A percentile compares a stretch with the other conserved stretches of the same genome.
These are phyloP conservation scores for Trichoderma orchidacearum DNA, from an alignment of 495 filamentous ascomycete species.

Conservation along the genomic window DNA sequence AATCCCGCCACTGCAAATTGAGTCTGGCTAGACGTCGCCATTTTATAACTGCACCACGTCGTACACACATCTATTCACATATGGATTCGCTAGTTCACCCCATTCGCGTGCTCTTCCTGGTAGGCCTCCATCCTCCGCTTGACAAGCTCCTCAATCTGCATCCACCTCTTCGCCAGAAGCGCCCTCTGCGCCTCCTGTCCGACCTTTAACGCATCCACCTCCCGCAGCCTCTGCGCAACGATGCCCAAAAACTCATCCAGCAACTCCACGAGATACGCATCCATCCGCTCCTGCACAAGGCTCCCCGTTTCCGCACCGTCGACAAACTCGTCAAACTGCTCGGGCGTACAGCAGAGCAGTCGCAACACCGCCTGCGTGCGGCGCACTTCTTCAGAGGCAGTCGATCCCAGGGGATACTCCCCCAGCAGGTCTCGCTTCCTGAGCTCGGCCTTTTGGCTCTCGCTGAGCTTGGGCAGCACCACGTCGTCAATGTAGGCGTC, in stretches of 20 bases:
- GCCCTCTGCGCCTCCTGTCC: neutral
- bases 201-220: neutral
- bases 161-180: neutral
- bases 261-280: neutral
- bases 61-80: too few relatives aligned
- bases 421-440: neutral
- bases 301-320: neutral
- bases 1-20: too few relatives aligned
- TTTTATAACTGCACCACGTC: too few relatives aligned
- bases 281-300: neutral
- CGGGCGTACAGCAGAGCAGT: neutral
- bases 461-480: conserved; percentile 28
- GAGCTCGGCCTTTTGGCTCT: neutral
- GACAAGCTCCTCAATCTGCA: neutral
- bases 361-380: neutral
- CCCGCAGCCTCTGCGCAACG: neutral
- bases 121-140: neutral
- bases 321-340: neutral
- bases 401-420: neutral
- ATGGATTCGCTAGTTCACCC: neutral
- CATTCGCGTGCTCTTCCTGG: neutral
- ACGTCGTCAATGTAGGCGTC: conserved; percentile 54
- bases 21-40: too few relatives aligned
- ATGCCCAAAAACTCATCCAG: neutral
- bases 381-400: neutral